Percentiles rank a stretch among this genome's conserved stretches.
Conservation (phyloP, 2,329 filamentous ascomycete species). For the Penicillium capsulatum region DNA sequence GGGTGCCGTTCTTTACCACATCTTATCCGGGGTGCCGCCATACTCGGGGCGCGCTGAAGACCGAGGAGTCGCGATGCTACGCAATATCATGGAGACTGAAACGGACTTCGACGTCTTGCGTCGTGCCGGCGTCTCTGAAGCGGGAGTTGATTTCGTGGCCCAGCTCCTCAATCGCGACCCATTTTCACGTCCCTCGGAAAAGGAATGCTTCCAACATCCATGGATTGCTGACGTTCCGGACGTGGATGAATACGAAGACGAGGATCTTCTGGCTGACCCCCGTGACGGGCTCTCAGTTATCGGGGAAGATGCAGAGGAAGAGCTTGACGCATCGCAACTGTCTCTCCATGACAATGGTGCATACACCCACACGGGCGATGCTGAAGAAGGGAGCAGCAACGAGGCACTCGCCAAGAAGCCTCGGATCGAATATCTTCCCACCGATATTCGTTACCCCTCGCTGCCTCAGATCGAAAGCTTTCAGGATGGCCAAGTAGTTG, state of each 20-base stretch:
- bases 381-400: conserved; percentile 33
- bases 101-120: conserved; percentile 64
- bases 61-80: conserved; percentile 71
- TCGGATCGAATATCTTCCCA: conserved; percentile 29
- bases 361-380: conserved; percentile 25
- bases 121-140: conserved; percentile 55
- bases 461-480: conserved; percentile 40
- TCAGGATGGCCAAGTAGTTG: conserved; percentile 23
- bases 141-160: conserved; percentile 68
- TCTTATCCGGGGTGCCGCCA: conserved; percentile 73
- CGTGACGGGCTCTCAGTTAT: conserved; percentile 34
- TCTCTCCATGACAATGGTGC: conserved; percentile 53
- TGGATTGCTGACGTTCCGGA: conserved; percentile 64
- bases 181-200: conserved; percentile 67
- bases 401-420: conserved; percentile 37
- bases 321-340: conserved; percentile 57
- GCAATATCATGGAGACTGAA: conserved; percentile 73
- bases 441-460: conserved; percentile 41
- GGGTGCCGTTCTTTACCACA: conserved; percentile 84
- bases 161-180: conserved; percentile 81
- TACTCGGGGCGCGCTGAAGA: conserved; percentile 74
- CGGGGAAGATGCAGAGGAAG: conserved; percentile 39
- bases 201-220: conserved; percentile 63
- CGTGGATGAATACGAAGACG: conserved; percentile 61
- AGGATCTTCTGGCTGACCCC: conserved; percentile 53